Base-by-base conservation (phyloP, 2,329 filamentous ascomycete genomes). In the Colletotrichum spaethianum region DNA sequence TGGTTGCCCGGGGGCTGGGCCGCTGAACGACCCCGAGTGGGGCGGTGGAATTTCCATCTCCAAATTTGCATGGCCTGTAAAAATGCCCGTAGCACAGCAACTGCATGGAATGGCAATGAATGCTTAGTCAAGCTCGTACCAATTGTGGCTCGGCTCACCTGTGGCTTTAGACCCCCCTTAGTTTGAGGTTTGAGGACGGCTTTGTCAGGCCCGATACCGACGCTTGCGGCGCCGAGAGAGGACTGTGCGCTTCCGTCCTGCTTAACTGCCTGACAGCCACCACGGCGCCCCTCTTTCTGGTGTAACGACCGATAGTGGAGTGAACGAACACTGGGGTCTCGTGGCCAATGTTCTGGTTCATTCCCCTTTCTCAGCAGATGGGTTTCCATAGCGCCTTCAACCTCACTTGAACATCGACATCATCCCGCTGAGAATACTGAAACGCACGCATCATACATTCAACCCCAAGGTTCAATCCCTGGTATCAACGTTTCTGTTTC, bases 1-100 rank as follows among this genome's bases (percentile, higher is more conserved):
- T 72, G 65, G 70, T 72, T 70, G 66, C 70, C 60, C 48, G 66
- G 66, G 59, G 66, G 70, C 53, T 72, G 70, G 66, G 60, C 57
- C 26, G 65, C 36, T 55, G 38, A 42, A 23, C 46, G 46, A 50
- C 60, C 23, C 33, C 31, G 16, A 50, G 70, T 64, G 70, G 66
- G 65, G 57, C 64, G 18, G 20, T 42, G 59, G 66, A 72, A 70
- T 60, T n/a, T 55, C 40, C 69, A 69, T 60, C 5, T 60, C n/a
- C 23, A 44, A 44, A 57, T 59, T 69, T 59, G 52, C 59, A 64
- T 72, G n/a, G 57, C 26, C 33, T 36, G 31, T 31, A 11, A 40
- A 70, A 70, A 60, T 60, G 62, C 53, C 55, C 61, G 50, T 42
- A n/a, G 31, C 56, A 42, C 44, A 33, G 44, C 64, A 63, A 63